phyloP scores from a whole-genome alignment of 106 monocot genomes.

The Allium fistulosum region DNA sequence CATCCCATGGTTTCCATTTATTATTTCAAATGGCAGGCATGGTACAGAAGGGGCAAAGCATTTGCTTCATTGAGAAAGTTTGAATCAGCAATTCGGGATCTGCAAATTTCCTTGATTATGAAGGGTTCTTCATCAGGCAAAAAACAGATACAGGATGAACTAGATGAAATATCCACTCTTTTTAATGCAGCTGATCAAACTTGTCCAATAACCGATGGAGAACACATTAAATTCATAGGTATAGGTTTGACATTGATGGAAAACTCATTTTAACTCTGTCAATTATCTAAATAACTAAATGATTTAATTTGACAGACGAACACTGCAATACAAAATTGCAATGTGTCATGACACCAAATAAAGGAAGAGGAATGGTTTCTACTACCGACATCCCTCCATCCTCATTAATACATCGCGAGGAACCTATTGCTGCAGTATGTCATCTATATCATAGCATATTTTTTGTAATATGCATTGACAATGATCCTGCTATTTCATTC shows the following conservation, averaged over 20 bases:
- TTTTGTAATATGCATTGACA: not conserved
- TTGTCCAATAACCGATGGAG: not conserved
- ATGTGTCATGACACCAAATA: constrained; percentile 50
- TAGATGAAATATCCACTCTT: constrained; percentile 20
- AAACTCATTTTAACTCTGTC: too few relatives aligned
- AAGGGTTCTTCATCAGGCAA: constrained; percentile 59
- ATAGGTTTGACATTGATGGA: constrained; percentile 18
- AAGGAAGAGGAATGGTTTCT: constrained; percentile 75
- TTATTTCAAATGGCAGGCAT: constrained; percentile 41
- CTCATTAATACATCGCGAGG: constrained; percentile 69
- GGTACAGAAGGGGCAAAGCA: constrained; percentile 86
- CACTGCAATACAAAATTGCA: constrained; percentile 22
- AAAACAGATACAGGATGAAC: constrained; percentile 60
- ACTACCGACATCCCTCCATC: constrained; percentile 45
- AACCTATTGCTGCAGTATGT: constrained; percentile 82
- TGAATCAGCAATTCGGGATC: constrained; percentile 54
- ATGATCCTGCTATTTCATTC: not conserved
- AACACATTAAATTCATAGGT: constrained; percentile 6
- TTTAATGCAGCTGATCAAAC: not conserved
- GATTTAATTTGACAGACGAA: constrained; percentile 25
- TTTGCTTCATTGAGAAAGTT: constrained; percentile 47
- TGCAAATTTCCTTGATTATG: constrained; percentile 57
- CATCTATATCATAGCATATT: not conserved
- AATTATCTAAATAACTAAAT: too few relatives aligned
- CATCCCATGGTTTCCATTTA: not conserved